These are phyloP conservation scores for Penicilliopsis zonata DNA, from an alignment of 495 filamentous ascomycete genomes.

Conservation along the genomic window DNA sequence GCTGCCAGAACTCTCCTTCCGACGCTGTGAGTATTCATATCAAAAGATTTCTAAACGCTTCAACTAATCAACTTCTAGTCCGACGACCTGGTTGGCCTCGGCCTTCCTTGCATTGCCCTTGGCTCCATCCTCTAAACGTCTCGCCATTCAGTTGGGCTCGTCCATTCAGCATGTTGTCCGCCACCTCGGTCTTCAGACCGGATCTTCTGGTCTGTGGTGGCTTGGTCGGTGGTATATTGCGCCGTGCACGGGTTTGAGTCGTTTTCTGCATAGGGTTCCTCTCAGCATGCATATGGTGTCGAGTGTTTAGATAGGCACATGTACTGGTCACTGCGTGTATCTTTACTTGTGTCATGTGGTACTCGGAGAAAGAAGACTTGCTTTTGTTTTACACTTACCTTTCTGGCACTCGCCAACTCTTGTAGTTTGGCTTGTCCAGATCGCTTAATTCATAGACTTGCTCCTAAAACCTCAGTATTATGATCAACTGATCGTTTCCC, in stretches of 20 bases:
- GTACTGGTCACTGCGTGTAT: slow-evolving; percentile 18
- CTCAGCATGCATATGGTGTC: too few species aligned
- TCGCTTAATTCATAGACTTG: too few species aligned
- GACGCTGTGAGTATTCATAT: slow-evolving; percentile 16
- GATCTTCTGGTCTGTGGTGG: too few species aligned
- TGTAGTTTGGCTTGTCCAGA: too few species aligned
- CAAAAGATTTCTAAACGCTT: too few species aligned
- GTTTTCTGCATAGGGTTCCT: too few species aligned
- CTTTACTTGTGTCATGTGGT: slow-evolving; percentile 26
- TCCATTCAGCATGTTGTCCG: neutral
- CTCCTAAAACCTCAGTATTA: too few species aligned
- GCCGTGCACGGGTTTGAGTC: too few species aligned
- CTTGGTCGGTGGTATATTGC: too few species aligned
- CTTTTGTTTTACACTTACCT: slow-evolving; percentile 11
- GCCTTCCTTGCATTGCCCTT: slow-evolving; percentile 34
- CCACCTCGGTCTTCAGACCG: neutral
- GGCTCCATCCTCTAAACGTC: slow-evolving; percentile 34
- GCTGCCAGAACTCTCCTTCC: slow-evolving; percentile 34
- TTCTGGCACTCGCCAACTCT: too few species aligned
- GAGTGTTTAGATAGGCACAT: too few species aligned
- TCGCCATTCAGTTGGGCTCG: neutral
- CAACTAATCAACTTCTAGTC: slow-evolving; percentile 10
- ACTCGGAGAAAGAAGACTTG: slow-evolving; percentile 27
- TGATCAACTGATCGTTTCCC: too few species aligned
- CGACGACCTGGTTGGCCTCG: slow-evolving; percentile 29